These are phyloP conservation scores for Pseudonitzschia multistriata DNA, from an alignment of 108 stramenopile genomes.

Conservation along the genomic window DNA sequence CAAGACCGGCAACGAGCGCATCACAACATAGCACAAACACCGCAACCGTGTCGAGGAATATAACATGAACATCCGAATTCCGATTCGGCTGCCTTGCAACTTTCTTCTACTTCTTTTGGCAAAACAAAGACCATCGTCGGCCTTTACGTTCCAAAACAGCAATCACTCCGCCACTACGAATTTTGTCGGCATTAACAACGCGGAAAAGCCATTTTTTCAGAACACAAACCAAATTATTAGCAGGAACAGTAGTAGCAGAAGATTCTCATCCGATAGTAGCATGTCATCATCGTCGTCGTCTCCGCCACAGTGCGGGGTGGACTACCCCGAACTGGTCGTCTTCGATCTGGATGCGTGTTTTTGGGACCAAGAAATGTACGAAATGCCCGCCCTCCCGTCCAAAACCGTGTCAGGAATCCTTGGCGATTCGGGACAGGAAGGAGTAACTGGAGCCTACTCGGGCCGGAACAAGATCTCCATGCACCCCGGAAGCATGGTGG, in stretches of 20 bases:
- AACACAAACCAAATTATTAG: neutral
- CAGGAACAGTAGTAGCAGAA: neutral
- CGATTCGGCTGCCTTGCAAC: neutral
- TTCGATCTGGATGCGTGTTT: conserved; percentile 90
- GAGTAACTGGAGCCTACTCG: conserved; percentile 71
- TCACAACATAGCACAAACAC: too few relatives aligned
- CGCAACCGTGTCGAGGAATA: too few relatives aligned
- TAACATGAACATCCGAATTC: neutral
- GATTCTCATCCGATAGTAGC: neutral
- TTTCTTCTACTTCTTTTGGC: neutral
- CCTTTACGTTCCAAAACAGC: neutral
- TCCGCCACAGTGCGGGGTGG: conserved; percentile 17
- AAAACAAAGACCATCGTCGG: neutral
- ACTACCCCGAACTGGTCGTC: conserved; percentile 68
- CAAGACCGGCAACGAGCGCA: too few relatives aligned
- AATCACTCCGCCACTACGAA: neutral
- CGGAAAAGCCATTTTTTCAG: neutral
- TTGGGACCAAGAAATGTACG: conserved; percentile 93
- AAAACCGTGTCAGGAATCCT: conserved; percentile 66
- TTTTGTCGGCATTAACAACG: neutral
- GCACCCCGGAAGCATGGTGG: conserved; percentile 63
- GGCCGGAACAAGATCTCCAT: conserved; percentile 67
- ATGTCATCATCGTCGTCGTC: neutral
- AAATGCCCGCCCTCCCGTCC: conserved; percentile 54
- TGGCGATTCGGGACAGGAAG: conserved; percentile 50